Evolutionary conservation across 352 stramenopile species (phyloP).

Genomic region (Globisporangium takayamanum): DNA sequence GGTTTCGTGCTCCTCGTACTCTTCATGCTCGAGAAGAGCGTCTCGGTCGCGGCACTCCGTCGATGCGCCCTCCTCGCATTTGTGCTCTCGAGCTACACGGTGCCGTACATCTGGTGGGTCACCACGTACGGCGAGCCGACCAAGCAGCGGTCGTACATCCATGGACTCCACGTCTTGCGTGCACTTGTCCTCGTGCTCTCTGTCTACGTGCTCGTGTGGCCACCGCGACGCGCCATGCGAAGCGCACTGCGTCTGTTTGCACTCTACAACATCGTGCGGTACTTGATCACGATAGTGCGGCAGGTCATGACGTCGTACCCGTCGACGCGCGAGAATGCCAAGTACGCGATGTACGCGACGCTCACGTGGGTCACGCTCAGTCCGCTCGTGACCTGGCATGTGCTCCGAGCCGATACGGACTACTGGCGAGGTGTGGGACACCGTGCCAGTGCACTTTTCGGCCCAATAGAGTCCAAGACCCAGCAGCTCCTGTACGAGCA

Average conservation of each 20-base stretch:
- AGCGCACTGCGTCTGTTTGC: conserved; percentile 25
- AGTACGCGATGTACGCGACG: conserved; percentile 13
- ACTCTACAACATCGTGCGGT: conserved; percentile 3
- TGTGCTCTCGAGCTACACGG: conserved; percentile 19
- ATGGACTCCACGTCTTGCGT: conserved; percentile 13
- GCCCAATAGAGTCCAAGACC: not conserved
- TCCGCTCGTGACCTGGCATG: conserved; percentile 35
- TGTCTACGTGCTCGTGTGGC: conserved; percentile 27
- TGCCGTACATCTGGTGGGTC: conserved; percentile 19
- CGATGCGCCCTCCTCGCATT: conserved; percentile 21
- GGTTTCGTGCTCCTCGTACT: conserved; percentile 29
- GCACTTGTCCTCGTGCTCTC: conserved; percentile 18
- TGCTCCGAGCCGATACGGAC: conserved; percentile 36
- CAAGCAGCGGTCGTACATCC: conserved; percentile 10
- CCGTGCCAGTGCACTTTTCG: conserved; percentile 16
- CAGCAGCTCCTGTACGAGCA: conserved; percentile 23
- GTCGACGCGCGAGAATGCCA: conserved; percentile 8
- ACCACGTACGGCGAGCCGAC: conserved; percentile 9
- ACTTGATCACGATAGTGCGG: conserved; percentile 4
- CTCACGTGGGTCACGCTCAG: conserved; percentile 19
- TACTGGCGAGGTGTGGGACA: conserved; percentile 41
- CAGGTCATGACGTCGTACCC: conserved; percentile 19
- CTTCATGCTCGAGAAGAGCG: conserved; percentile 41
- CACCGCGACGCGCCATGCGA: conserved; percentile 23
- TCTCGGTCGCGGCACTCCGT: conserved; percentile 28